A percentile compares a stretch with the other conserved stretches of the same genome.
Conservation (phyloP, 805 yeast species). For the Hanseniaspora taiwanica region DNA sequence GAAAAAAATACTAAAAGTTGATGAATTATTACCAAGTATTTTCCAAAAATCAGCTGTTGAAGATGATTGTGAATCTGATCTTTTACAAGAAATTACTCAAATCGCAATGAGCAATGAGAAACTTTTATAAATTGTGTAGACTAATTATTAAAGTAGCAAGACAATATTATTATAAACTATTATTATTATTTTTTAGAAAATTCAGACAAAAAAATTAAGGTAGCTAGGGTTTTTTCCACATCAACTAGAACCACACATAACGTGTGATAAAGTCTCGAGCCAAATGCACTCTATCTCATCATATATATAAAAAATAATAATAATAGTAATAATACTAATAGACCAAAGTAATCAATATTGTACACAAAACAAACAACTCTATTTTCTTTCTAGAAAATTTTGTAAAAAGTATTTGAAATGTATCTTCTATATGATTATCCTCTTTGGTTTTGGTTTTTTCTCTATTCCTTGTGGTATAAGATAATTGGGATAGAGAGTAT, state of each 20-base stretch:
- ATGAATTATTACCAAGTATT: constrained; percentile 46
- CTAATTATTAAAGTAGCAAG: background rate
- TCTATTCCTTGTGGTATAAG: too few relatives aligned
- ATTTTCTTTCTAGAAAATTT: too few relatives aligned
- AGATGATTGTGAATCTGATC: constrained; percentile 44
- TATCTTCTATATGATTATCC: too few relatives aligned
- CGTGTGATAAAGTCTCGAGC: constrained; percentile 65
- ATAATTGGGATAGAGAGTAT: too few relatives aligned
- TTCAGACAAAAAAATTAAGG: constrained; percentile 60
- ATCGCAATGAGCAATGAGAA: background rate
- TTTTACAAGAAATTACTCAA: constrained; percentile 10
- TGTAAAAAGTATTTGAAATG: too few relatives aligned
- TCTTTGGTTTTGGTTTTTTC: too few relatives aligned
- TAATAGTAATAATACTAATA: too few relatives aligned
- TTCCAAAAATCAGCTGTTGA: constrained; percentile 32
- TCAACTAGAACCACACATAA: constrained; percentile 41
- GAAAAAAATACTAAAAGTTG: constrained; percentile 55
- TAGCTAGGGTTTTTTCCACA: constrained; percentile 98
- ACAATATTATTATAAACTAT: background rate
- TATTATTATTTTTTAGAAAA: constrained; percentile 35
- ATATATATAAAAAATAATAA: constrained; percentile 24
- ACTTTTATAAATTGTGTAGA: background rate
- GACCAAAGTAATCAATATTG: too few relatives aligned
- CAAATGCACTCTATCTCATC: constrained; percentile 99
- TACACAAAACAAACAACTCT: too few relatives aligned